Conservation (phyloP, 2,329 filamentous ascomycete genomes). For the Elsinoe arachidis region DNA sequence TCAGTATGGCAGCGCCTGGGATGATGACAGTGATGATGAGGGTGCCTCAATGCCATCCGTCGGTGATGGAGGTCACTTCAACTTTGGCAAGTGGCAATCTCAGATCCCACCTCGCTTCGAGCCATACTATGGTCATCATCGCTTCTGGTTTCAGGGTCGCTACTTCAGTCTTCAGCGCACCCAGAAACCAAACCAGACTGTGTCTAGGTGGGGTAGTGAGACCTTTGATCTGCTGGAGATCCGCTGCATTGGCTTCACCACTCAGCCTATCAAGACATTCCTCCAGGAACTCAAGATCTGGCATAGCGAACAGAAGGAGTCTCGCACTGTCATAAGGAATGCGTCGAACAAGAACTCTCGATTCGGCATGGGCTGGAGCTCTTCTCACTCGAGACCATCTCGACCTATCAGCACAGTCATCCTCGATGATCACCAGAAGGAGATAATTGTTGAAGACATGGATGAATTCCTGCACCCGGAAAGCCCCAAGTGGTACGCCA, state of each 20-base stretch:
- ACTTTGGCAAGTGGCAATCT: constrained; percentile 42
- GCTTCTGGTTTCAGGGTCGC: constrained; percentile 35
- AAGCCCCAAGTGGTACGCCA: constrained; percentile 71
- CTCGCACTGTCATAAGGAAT: constrained; percentile 39
- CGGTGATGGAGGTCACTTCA: constrained; percentile 37
- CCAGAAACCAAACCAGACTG: constrained; percentile 24
- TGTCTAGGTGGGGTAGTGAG: constrained; percentile 20
- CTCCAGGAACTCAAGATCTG: constrained; percentile 38
- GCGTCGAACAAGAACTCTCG: constrained; percentile 34
- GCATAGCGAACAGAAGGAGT: constrained; percentile 34
- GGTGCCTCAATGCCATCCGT: constrained; percentile 21
- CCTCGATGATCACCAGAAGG: constrained; percentile 59
- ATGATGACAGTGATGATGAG: constrained; percentile 28
- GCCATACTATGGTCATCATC: constrained; percentile 39
- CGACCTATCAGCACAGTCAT: constrained; percentile 69
- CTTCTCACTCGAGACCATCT: constrained; percentile 48
- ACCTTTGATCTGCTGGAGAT: constrained; percentile 37
- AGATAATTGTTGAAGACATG: constrained; percentile 59
- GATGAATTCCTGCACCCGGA: constrained; percentile 68
- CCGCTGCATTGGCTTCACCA: constrained; percentile 40
- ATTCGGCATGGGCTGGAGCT: constrained; percentile 33
- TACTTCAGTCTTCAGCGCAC: constrained; percentile 36
- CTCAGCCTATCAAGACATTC: constrained; percentile 41
- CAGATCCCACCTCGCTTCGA: constrained; percentile 42
- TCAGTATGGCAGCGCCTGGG: constrained; percentile 27